phyloP scores from a whole-genome alignment of 257 asterid genomes.

The Nicotiana benthamiana region DNA sequence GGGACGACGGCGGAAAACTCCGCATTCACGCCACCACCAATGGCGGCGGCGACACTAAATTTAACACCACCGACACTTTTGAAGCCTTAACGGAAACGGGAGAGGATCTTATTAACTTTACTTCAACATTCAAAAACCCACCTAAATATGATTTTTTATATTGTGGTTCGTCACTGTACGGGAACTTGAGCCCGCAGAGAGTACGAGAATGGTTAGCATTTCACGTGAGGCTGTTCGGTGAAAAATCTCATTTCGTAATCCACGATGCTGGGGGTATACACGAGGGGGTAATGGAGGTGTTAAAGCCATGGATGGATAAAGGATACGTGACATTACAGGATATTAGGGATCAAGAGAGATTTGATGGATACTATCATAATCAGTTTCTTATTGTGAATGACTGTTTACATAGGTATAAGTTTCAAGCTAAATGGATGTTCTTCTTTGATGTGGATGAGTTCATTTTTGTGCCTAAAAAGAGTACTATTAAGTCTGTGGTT shows the following conservation, averaged over 20 bases:
- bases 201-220: conserved; percentile 77
- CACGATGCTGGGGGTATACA: conserved; percentile 87
- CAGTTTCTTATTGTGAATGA: conserved; percentile 74
- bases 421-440: conserved; percentile 59
- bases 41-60: conserved; percentile 27
- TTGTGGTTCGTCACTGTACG: conserved; percentile 74
- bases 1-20: conserved; percentile 42
- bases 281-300: conserved; percentile 47
- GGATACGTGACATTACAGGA: conserved; percentile 73
- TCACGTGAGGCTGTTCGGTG: conserved; percentile 53
- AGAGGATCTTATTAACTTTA: conserved; percentile 21
- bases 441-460: conserved; percentile 85
- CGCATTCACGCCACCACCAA: conserved; percentile 42
- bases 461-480: conserved; percentile 35
- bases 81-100: conserved; percentile 35
- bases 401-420: conserved; percentile 58
- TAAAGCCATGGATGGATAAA: conserved; percentile 72
- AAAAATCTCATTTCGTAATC: conserved; percentile 62
- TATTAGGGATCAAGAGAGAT: conserved; percentile 65
- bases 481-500: conserved; percentile 28
- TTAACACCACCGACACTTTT: conserved; percentile 42
- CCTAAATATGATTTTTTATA: conserved; percentile 54
- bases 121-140: conserved; percentile 11
- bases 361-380: conserved; percentile 79
- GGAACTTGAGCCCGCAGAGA: conserved; percentile 60